Evolutionary conservation across 305 asterid genomes (phyloP), one percentile per base, ranked within the genome.

Genomic region (Fraxinus nigra): DNA sequence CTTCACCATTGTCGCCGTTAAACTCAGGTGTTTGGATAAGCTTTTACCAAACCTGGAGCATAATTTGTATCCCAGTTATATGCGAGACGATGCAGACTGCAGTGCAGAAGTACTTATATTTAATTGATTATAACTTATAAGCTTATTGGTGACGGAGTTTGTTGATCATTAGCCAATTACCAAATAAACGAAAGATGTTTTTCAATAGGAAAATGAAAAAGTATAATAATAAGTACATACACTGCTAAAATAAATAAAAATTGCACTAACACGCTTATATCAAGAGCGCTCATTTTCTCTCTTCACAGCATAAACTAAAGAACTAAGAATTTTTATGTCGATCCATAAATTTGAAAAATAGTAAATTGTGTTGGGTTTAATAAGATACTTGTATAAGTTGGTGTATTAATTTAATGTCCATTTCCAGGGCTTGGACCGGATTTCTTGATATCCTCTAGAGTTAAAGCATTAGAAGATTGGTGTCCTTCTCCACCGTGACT

Each of bases 401-500:
- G 10, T 22, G 5, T 3, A 24, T 2, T 14, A 24, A 46, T 1
- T 69, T 85, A 87, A 43, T 87, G 79, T 81, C 90, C 93, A 1
- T 2, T 83, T 32, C 92, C 89, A 16, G 91, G 90, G 78, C 88
- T 87, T 4, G 86, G 90, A 34, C 94, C 92, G 9, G 92, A 88
- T 16, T 81, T 85, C 85, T 82, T 85, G 43, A 86, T 56, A 5
- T 80, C 88, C 43, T 78, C 85, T 1, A 86, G 38, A 34, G 88
- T 74, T 38, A 78, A 61, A 72, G 70, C 81, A 51, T 78, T 56
- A 3, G 28, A 70, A 2, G 78, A 59, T 34, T 76, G 76, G 76
- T 89, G 92, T 3, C 92, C 93, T 0, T 80, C 87, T 54, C 95
- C 95, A 0, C 92, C 87, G 1, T 84, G 79, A 79, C 90, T 90